A percentile compares a stretch with the other conserved stretches of the same genome.
Evolutionary conservation across 2,329 filamentous ascomycete species (phyloP).

Genomic region (Pseudomassariella vexata): DNA sequence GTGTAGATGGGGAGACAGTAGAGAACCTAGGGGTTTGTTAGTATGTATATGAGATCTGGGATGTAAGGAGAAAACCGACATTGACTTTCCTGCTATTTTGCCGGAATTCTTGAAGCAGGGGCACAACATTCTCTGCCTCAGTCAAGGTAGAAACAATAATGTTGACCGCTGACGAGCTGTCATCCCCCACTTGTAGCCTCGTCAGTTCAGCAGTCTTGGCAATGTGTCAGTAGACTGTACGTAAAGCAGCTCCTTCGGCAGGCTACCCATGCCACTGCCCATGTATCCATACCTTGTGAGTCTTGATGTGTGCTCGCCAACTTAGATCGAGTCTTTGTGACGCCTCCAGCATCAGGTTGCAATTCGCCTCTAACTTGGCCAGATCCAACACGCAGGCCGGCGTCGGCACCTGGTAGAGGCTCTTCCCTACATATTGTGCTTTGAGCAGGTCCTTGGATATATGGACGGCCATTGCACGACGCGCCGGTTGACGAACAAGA

Average conservation of each 20-base stretch:
- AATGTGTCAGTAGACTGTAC: constrained; percentile 2
- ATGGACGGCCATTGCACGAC: constrained; percentile 1
- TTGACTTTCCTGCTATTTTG: constrained; percentile 49
- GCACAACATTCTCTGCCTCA: constrained; percentile 63
- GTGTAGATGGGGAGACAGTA: constrained; percentile 67
- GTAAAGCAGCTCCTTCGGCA: neutral
- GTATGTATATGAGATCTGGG: constrained; percentile 1
- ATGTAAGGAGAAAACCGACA: constrained; percentile 27
- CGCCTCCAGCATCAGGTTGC: constrained; percentile 63
- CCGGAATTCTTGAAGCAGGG: constrained; percentile 54
- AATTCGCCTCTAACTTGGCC: constrained; percentile 61
- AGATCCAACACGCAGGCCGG: constrained; percentile 66
- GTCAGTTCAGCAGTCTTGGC: constrained; percentile 59
- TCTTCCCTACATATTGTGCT: constrained; percentile 50
- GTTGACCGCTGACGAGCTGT: constrained; percentile 41
- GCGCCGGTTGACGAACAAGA: no score
- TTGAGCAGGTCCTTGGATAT: constrained; percentile 28
- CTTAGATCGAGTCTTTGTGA: constrained; percentile 51
- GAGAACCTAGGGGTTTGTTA: constrained; percentile 42
- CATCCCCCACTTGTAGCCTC: constrained; percentile 61
- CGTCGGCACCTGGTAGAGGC: constrained; percentile 53
- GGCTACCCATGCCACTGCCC: no score
- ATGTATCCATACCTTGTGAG: constrained; percentile 61
- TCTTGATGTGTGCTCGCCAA: constrained; percentile 77
- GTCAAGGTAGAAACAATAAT: constrained; percentile 70